phyloP scores from a whole-genome alignment of 352 stramenopile species.

The Thraustotheca clavata region DNA sequence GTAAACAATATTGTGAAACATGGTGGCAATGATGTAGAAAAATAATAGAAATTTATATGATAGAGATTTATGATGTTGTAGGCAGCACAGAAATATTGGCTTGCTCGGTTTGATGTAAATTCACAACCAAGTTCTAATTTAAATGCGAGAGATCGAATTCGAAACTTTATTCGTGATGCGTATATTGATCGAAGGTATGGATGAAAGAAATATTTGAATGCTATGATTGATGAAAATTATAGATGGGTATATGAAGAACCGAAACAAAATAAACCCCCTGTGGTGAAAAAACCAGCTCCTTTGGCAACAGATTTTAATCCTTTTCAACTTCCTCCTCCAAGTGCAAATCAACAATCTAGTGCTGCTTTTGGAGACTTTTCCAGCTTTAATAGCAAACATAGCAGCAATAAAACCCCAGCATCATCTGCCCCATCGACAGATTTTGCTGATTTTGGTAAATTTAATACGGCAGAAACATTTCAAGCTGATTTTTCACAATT shows the following conservation, averaged over 20 bases:
- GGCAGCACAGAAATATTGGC: slow-evolving; percentile 80
- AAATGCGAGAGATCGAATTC: slow-evolving; percentile 67
- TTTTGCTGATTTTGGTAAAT: slow-evolving; percentile 34
- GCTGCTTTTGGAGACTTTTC: slow-evolving; percentile 70
- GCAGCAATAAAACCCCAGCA: slow-evolving; percentile 24
- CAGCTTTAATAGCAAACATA: slow-evolving; percentile 42
- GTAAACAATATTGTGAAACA: slow-evolving; percentile 84
- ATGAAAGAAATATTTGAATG: background rate
- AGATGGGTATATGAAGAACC: slow-evolving; percentile 79
- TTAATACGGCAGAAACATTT: slow-evolving; percentile 20
- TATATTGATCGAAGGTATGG: slow-evolving; percentile 62
- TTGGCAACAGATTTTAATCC: slow-evolving; percentile 15
- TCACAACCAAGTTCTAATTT: slow-evolving; percentile 56
- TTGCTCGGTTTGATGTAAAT: slow-evolving; percentile 68
- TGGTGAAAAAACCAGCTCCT: background rate
- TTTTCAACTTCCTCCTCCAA: slow-evolving; percentile 12
- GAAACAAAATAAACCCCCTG: slow-evolving; percentile 38
- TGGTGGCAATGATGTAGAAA: slow-evolving; percentile 79
- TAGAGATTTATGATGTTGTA: too few relatives aligned
- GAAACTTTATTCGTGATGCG: slow-evolving; percentile 84
- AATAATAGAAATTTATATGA: background rate
- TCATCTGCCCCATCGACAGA: background rate
- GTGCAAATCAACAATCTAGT: background rate
- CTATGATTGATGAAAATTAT: background rate
- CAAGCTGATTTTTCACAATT: slow-evolving; percentile 24